Percentiles rank a stretch among this genome's conserved stretches.
Evolutionary conservation across 768 basidiomycete species (phyloP).

Genomic region (Leucocoprinus birnbaumii): DNA sequence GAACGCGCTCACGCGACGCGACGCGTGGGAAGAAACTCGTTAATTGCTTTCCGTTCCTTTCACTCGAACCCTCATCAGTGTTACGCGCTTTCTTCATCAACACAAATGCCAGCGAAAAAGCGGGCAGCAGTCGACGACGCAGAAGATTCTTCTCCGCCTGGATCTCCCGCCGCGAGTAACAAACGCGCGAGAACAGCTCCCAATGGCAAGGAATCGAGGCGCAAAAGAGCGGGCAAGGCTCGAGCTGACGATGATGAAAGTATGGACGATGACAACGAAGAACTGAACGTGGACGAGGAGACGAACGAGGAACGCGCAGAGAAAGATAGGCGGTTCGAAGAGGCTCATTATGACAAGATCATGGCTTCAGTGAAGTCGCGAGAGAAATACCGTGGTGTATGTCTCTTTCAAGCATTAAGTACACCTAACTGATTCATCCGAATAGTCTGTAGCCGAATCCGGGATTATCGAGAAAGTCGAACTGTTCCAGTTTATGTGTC

Average conservation of each 20-base stretch:
- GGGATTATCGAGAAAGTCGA: conserved; percentile 88
- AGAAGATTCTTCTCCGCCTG: neutral
- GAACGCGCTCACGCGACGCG: neutral
- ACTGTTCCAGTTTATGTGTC: conserved; percentile 96
- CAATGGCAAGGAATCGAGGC: neutral
- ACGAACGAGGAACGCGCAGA: conserved; percentile 4
- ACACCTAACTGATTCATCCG: neutral
- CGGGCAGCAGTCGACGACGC: neutral
- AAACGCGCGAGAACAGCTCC: conserved; percentile 1
- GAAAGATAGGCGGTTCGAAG: conserved; percentile 9
- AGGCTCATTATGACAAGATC: conserved; percentile 6
- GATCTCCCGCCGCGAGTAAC: neutral
- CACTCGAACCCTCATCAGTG: neutral
- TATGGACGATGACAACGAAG: neutral
- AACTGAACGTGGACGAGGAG: neutral
- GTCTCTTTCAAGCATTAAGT: neutral
- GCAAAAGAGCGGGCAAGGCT: neutral
- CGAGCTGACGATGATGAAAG: conserved; percentile 1
- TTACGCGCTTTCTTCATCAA: neutral
- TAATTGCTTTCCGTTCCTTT: neutral
- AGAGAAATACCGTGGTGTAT: conserved; percentile 3
- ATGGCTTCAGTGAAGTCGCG: conserved; percentile 5
- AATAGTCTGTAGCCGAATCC: conserved; percentile 75
- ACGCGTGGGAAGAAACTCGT: neutral
- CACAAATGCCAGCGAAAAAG: conserved; percentile 3